Evolutionary conservation across 441 rosid species (phyloP).

Genomic region (Jatropha podagrica): DNA sequence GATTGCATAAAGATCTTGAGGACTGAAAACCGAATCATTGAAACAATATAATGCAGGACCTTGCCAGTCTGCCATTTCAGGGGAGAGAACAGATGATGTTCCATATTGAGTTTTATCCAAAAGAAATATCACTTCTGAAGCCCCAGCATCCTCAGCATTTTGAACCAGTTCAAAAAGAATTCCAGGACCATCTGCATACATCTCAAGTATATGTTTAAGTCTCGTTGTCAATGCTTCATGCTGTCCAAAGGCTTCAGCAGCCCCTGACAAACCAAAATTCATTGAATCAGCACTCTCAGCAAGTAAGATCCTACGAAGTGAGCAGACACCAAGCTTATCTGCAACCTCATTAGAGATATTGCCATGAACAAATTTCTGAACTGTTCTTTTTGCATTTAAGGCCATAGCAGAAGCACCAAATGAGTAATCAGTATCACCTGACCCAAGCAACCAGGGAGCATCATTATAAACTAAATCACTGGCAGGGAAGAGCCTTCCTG

Average conservation of each 20-base stretch:
- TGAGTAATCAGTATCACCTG: conserved; percentile 57
- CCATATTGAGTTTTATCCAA: conserved; percentile 98
- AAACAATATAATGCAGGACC: conserved; percentile 99
- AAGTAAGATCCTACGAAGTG: conserved; percentile 93
- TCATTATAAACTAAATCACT: conserved; percentile 89
- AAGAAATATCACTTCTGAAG: conserved; percentile 92
- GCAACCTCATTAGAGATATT: conserved; percentile 98
- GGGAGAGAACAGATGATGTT: conserved; percentile 96
- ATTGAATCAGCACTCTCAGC: conserved; percentile 99
- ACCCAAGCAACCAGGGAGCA: conserved; percentile 97
- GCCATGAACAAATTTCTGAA: conserved; percentile 85
- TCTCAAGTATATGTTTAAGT: conserved; percentile 96
- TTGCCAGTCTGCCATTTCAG: conserved; percentile 99
- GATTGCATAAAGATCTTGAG: conserved; percentile 97
- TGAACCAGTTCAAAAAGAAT: conserved; percentile 95
- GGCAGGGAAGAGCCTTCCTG: conserved; percentile 80
- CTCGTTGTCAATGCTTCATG: conserved; percentile 99
- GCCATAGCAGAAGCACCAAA: conserved; percentile 56
- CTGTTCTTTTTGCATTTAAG: conserved; percentile 65
- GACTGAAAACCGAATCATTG: conserved; percentile 93
- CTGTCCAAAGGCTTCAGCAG: conserved; percentile 99
- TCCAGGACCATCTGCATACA: conserved; percentile 99
- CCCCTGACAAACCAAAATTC: conserved; percentile 94
- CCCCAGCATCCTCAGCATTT: conserved; percentile 99
- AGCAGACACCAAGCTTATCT: conserved; percentile 95